These are phyloP conservation scores for Fusarium sp. DNA, from an alignment of 2,329 filamentous ascomycete species.

Conservation along the genomic window DNA sequence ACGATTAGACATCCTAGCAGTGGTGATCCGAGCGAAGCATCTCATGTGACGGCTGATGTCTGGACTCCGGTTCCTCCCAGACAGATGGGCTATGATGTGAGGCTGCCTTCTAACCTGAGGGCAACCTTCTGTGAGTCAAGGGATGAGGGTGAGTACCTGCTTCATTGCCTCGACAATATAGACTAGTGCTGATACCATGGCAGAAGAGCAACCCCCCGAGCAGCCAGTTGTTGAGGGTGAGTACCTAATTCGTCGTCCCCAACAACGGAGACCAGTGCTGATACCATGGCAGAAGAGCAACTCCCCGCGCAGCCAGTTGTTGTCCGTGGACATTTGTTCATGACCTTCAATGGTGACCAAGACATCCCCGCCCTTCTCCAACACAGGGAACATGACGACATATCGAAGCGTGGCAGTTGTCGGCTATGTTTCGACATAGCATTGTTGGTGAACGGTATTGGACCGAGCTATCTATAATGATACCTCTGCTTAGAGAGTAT, in stretches of 20 bases:
- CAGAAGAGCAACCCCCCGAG: neutral
- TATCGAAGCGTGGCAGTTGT: neutral
- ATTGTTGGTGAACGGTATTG: neutral
- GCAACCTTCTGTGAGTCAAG: neutral
- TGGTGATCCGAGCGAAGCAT: neutral
- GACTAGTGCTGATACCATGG: neutral
- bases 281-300: too few relatives aligned
- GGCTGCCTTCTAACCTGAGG: neutral
- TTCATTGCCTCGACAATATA: neutral
- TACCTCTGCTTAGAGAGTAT: neutral
- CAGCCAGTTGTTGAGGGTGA: neutral
- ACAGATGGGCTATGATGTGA: neutral
- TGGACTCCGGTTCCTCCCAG: neutral
- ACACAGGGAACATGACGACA: neutral
- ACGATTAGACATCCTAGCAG: neutral
- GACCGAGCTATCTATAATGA: neutral
- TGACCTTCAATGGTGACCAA: neutral
- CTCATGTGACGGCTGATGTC: neutral
- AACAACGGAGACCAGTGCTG: too few relatives aligned
- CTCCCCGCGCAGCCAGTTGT: too few relatives aligned
- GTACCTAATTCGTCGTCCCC: too few relatives aligned
- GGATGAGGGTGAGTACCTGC: neutral
- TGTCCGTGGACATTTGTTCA: neutral
- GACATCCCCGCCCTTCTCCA: neutral
- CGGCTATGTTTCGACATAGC: neutral